Conservation (phyloP, 441 rosid genomes). For the Biscutella laevigata region DNA sequence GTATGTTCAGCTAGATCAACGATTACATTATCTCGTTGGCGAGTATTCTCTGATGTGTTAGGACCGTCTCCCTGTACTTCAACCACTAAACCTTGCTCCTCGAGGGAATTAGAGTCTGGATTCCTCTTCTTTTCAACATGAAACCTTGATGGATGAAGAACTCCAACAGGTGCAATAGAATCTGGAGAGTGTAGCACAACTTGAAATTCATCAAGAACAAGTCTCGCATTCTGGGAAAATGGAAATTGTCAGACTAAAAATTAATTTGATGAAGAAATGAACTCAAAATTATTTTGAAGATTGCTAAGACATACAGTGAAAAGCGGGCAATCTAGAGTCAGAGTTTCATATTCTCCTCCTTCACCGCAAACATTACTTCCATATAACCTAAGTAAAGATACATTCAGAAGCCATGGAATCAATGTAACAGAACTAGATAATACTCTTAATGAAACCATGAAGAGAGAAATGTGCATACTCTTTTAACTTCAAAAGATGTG, state of each 20-base stretch:
- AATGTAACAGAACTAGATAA: neutral
- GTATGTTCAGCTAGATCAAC: constrained; percentile 33
- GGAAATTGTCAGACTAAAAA: constrained; percentile 22
- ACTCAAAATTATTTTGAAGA: constrained; percentile 3
- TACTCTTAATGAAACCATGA: neutral
- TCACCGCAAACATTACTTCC: constrained; percentile 94
- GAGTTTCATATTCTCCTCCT: constrained; percentile 94
- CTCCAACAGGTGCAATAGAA: constrained; percentile 87
- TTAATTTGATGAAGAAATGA: constrained; percentile 15
- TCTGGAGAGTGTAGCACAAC: constrained; percentile 69
- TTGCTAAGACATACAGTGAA: constrained; percentile 48
- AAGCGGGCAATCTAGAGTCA: constrained; percentile 94
- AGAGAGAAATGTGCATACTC: constrained; percentile 44
- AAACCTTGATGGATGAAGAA: constrained; percentile 68
- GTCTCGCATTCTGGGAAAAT: constrained; percentile 62
- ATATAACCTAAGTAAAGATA: constrained; percentile 46
- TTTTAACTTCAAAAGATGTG: constrained; percentile 70
- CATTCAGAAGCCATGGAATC: constrained; percentile 1
- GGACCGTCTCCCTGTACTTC: constrained; percentile 55
- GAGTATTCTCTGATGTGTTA: constrained; percentile 26
- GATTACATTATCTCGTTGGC: constrained; percentile 26
- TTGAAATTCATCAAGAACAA: constrained; percentile 71
- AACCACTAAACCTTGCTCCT: constrained; percentile 35
- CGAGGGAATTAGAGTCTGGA: constrained; percentile 19
- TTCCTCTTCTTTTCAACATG: constrained; percentile 60